Base-by-base conservation (phyloP, 1,139 yeast genomes). In the Suhomyces chickasaworum region DNA sequence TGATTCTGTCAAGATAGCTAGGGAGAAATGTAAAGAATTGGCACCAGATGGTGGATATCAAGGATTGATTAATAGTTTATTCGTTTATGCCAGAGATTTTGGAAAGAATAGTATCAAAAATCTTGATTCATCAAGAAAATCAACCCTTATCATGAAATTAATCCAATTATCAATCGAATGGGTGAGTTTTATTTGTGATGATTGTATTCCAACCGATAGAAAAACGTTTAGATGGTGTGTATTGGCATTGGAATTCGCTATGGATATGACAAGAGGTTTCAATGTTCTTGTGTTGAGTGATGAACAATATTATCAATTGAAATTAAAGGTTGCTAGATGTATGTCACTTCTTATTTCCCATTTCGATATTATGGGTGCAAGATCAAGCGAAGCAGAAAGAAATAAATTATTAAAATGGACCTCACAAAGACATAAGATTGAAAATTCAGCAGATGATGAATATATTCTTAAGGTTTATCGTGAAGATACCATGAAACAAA, bases 341-440 rank as follows among this genome's bases (percentile, higher is more conserved):
- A 90, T 93, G 95, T 84, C 97, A 1, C 72, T 93, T 45, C 75
- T 93, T 52, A 91, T 93, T 53, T 89, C 97, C 0, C 99, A 93
- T 68, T 93, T 93, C 61, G 99, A 93, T 68, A 90, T 93, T 47
- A 93, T 93, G 97, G 99, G 99, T 44, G 97, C 98, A 0, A 78
- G 98, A 58, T 87, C 97, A 6, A 87, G 86, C 60, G 95, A 89
- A 50, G 90, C 90, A 3, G 90, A 85, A 55, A 74, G 77, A 68
- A 77, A 71, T 55, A 73, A 75, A 58, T 69, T 73, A 66, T 73
- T 75, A 61, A 80, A 71, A 55, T 81, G 76, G 79, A 73, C 73
- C 37, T 73, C 74, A n/a, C 78, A 66, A 58, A 74, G 76, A 51
- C 69, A 71, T 58, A 65, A 71, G 50, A 62, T 72, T 52, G 80